Evolutionary conservation across 805 yeast genomes (phyloP).

Genomic region (Debaryomyces maramus): DNA sequence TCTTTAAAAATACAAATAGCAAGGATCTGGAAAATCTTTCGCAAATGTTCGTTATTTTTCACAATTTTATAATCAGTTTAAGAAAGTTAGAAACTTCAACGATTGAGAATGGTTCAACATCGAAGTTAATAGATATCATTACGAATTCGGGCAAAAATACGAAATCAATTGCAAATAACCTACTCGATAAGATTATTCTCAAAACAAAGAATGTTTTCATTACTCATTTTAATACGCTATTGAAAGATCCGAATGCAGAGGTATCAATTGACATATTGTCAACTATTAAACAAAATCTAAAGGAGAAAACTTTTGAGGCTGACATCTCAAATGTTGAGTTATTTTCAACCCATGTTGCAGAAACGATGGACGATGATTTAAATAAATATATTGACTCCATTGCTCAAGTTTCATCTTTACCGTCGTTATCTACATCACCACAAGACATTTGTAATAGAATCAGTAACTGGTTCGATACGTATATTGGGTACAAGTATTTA

Average conservation of each 20-base stretch:
- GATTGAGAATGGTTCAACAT: slow-evolving; percentile 10
- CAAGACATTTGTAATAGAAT: slow-evolving; percentile 9
- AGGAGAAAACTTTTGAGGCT: background rate
- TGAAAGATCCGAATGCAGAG: background rate
- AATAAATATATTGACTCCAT: slow-evolving; percentile 24
- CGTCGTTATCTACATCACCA: slow-evolving; percentile 5
- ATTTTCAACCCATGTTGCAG: slow-evolving; percentile 22
- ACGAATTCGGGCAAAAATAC: slow-evolving; percentile 1
- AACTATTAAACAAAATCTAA: background rate
- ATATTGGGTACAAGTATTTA: slow-evolving; percentile 5
- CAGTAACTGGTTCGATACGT: slow-evolving; percentile 17
- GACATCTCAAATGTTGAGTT: slow-evolving; percentile 1
- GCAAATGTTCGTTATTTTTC: slow-evolving; percentile 16
- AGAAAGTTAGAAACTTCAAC: slow-evolving; percentile 20
- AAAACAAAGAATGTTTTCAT: slow-evolving; percentile 8
- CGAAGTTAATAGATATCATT: slow-evolving; percentile 13
- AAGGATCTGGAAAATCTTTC: slow-evolving; percentile 1
- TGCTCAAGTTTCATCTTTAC: slow-evolving; percentile 8
- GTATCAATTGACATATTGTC: background rate
- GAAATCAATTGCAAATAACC: slow-evolving; percentile 2
- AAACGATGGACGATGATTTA: slow-evolving; percentile 28
- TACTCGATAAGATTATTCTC: slow-evolving; percentile 7
- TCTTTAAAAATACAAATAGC: background rate
- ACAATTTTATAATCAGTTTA: slow-evolving; percentile 27
- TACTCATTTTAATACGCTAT: slow-evolving; percentile 9